Percentiles rank a stretch among this genome's conserved stretches.
Conservation (phyloP, 1,139 yeast genomes). For the Saccharomyces hybrid region DNA sequence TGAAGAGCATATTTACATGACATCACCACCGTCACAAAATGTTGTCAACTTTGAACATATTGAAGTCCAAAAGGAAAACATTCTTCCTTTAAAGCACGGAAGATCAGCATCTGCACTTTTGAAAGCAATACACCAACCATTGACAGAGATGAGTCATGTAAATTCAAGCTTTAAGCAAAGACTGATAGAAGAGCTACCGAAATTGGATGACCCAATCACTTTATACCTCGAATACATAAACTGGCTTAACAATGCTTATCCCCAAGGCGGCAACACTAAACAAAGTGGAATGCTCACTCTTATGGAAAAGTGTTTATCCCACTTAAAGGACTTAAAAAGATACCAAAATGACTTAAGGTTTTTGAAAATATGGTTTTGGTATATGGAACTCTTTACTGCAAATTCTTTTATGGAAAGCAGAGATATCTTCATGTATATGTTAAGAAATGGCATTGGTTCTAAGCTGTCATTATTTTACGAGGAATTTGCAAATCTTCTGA, state of each 20-base stretch:
- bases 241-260: constrained; percentile 60
- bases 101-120: constrained; percentile 58
- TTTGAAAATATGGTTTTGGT: constrained; percentile 58
- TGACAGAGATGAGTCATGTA: constrained; percentile 9
- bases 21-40: not conserved
- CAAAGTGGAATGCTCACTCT: constrained; percentile 57
- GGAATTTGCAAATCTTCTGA: constrained; percentile 55
- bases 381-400: constrained; percentile 9
- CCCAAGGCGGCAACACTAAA: constrained; percentile 58
- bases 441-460: constrained; percentile 64
- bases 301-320: not conserved
- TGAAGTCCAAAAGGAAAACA: constrained; percentile 75
- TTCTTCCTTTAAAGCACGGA: constrained; percentile 62
- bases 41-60: constrained; percentile 43
- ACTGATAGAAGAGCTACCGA: constrained; percentile 40
- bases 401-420: constrained; percentile 13
- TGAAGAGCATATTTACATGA: not conserved
- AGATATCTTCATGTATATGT: constrained; percentile 64
- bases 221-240: constrained; percentile 58
- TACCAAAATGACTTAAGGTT: constrained; percentile 67
- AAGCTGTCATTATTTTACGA: constrained; percentile 67
- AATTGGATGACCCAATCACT: constrained; percentile 73
- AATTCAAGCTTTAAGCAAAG: constrained; percentile 28
- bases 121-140: constrained; percentile 34
- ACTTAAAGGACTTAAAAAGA: not conserved